Conservation (phyloP, 148 eudicot genomes). For the Silene latifolia region DNA sequence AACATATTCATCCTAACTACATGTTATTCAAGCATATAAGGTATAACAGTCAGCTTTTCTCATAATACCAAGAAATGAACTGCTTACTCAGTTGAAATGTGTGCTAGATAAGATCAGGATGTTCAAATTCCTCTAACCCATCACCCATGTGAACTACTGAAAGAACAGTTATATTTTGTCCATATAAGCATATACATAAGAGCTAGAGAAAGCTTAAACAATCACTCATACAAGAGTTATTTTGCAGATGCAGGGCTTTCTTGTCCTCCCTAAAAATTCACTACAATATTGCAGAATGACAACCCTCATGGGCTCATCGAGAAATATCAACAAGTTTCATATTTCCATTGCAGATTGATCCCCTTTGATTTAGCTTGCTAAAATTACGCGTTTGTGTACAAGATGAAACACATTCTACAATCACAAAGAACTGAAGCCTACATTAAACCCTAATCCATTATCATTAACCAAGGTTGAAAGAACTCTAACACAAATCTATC, state of each 20-base stretch:
- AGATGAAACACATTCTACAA: not conserved
- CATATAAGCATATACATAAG: not conserved
- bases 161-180: not conserved
- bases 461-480: not conserved
- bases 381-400: not conserved
- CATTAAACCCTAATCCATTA: not conserved
- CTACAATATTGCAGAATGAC: constrained; percentile 1
- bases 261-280: not conserved
- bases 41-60: not conserved
- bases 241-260: not conserved
- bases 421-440: not conserved
- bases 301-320: not conserved
- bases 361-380: not conserved
- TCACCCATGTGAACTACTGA: not conserved
- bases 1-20: not conserved
- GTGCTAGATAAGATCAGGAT: not conserved
- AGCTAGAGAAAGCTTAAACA: not conserved
- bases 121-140: not conserved
- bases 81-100: not conserved
- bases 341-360: not conserved
- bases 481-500: not conserved
- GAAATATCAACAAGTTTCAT: not conserved
- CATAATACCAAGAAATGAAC: not conserved
- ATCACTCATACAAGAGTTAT: not conserved
- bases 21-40: not conserved